phyloP scores from a whole-genome alignment of 179 eudicot species.

The Carnegiea gigantea region DNA sequence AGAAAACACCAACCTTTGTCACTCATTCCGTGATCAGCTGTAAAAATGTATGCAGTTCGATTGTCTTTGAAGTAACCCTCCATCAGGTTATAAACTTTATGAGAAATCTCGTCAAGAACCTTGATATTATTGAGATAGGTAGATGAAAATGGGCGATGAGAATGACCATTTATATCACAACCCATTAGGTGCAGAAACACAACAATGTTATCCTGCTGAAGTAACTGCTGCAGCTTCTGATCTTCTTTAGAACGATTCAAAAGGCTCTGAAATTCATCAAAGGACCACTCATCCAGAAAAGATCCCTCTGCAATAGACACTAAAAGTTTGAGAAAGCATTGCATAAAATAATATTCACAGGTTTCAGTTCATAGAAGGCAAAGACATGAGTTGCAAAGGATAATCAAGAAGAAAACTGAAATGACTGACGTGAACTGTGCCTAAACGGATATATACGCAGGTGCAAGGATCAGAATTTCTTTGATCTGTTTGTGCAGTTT shows the following conservation, averaged over 20 bases:
- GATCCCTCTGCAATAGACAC: constrained; percentile 83
- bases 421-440: background rate
- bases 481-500: background rate
- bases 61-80: constrained; percentile 86
- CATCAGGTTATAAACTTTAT: constrained; percentile 74
- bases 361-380: constrained; percentile 11
- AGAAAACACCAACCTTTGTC: constrained; percentile 72
- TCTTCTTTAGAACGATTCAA: constrained; percentile 74
- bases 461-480: background rate
- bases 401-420: background rate
- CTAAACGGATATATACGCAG: background rate
- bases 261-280: constrained; percentile 83
- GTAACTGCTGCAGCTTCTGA: constrained; percentile 53
- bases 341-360: constrained; percentile 15
- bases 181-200: constrained; percentile 90
- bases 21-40: constrained; percentile 99
- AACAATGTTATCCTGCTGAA: constrained; percentile 70
- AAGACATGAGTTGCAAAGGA: background rate
- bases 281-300: constrained; percentile 98
- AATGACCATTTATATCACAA: constrained; percentile 97
- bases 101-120: constrained; percentile 87
- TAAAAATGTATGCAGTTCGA: constrained; percentile 81
- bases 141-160: constrained; percentile 91
- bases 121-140: constrained; percentile 94
- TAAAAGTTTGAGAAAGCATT: constrained; percentile 27